Base-by-base conservation (phyloP, 202 grass and related monocot species). In the Panicum hallii region DNA sequence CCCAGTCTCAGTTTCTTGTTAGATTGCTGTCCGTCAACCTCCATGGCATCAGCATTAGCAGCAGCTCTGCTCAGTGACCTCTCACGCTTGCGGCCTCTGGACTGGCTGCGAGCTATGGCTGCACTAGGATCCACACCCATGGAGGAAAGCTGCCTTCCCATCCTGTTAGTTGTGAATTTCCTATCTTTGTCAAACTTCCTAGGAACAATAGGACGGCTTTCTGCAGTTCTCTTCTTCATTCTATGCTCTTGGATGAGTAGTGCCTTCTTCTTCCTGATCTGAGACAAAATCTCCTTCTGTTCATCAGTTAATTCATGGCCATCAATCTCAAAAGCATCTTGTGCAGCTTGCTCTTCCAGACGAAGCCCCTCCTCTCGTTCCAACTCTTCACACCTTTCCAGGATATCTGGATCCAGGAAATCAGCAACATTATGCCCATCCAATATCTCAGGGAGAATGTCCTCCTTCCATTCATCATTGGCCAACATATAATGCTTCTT, bases 131-230 rank as follows among this genome's bases (percentile, higher is more conserved):
- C 90, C n/a, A 90, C 75, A 5, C 93, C 96, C 81, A 93, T 69
- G 69, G 89, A 82, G 34, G 89, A 71, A 40, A 95, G 89, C 19
- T 95, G 87, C 15, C 96, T 86, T 23, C 91, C 93, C 89, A 99
- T 86, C 78, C 96, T 91, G 8, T 84, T 44, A 26, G 93, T 84
- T 60, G 93, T 94, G 84, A 90, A 99, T 67, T 92, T 90, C 44
- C 84, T 88, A n/a, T 98, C 96, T 57, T 95, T 98, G 76, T 95
- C 96, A 54, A 92, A 91, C 88, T 98, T 95, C 68, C 96, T 99
- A 9, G 96, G 93, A 62, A 99, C 96, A 79, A 89, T 95, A 17
- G 96, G 96, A 69, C 91, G 93, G 67, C 96, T 99, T 64, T 94
- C 96, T 16, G 93, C 93, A 47, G 96, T 98, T 47, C 93, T 92